Conservation (phyloP, 73 alveolate species). For the Loxodes magnus region DNA sequence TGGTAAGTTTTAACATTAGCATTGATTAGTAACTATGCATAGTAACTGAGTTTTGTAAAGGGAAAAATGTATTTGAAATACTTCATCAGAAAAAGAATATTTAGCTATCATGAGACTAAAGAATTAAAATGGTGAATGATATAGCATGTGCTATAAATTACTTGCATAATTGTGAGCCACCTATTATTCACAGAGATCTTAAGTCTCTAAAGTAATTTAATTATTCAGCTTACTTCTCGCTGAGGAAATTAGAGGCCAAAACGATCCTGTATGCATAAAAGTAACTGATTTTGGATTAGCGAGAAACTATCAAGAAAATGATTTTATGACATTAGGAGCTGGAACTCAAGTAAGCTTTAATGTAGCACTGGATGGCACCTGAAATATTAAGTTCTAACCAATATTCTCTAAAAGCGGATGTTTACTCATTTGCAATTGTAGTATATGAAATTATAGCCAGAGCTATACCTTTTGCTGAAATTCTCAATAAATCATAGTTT, state of each 20-base stretch:
- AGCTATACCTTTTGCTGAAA: constrained; percentile 34
- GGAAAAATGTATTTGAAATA: constrained; percentile 42
- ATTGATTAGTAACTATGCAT: constrained; percentile 35
- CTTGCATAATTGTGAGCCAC: constrained; percentile 17
- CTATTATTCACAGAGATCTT: constrained; percentile 47
- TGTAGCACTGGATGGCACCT: constrained; percentile 76
- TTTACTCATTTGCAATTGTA: constrained; percentile 54
- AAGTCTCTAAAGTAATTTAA: constrained; percentile 52
- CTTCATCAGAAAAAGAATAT: constrained; percentile 31
- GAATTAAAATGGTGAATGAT: constrained; percentile 29
- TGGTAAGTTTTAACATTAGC: too few relatives aligned
- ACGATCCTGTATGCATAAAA: constrained; percentile 52
- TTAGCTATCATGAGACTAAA: constrained; percentile 31
- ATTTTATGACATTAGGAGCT: constrained; percentile 16
- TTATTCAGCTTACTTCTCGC: constrained; percentile 55
- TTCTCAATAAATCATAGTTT: constrained; percentile 11
- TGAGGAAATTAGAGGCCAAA: constrained; percentile 26
- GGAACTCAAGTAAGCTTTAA: too few relatives aligned
- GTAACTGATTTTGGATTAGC: constrained; percentile 83
- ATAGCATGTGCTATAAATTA: constrained; percentile 49
- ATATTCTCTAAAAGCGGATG: constrained; percentile 42
- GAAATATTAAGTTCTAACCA: constrained; percentile 34
- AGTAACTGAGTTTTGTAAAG: constrained; percentile 51
- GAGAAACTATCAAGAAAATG: constrained; percentile 32
- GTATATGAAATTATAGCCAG: constrained; percentile 48